Evolutionary conservation across 208 protist genomes (phyloP), one percentile per base, ranked within the genome.

Genomic region (Phytomonas sp.): DNA sequence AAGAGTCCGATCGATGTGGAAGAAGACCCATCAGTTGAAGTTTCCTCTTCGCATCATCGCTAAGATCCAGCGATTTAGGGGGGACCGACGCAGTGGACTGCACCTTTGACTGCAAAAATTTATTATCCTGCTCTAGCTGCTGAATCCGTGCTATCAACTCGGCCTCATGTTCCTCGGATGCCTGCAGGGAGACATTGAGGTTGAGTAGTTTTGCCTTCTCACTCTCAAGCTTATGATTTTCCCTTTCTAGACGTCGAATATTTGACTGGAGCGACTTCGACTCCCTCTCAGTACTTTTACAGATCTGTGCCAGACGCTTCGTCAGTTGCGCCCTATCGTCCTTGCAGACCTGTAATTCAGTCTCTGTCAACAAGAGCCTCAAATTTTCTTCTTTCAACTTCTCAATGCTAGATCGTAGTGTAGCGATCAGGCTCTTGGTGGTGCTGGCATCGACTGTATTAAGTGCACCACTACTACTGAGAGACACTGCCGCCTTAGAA

Each of bases 331-430:
- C 7, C 40, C 11, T 46, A 15, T 46, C 40, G 40, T 46, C 40
- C 40, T 17, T 46, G 15, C 40, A 46, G 40, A 8, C 15, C 40
- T 46, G 7, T 46, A 46, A 20, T 8, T 46, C 40, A 9, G 40
- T 46, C 40, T 46, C 40, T 9, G 40, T 46, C 11, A 46, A 46
- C 11, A 46, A 17, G 1, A 46, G 40, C 40, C 40, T 46, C 40
- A 46, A 46, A 46, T 46, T 46, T 46, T 46, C 40, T 20, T 46
- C 65, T 34, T 59, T 23, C 30, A 46, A 36, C 56, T 71, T 71
- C 29, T 65, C 71, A 20, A 28, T 51, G 29, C 60, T 60, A 66
- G 20, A 66, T 15, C 65, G 7, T 46, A 46, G 40, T 46, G 40
- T 20, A 46, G 40, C 1, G 15, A 46, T 46, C 40, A 46, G 40